Evolutionary conservation across 352 stramenopile genomes (phyloP), one percentile per base, ranked within the genome.

Genomic region (Phytophthora europaea): DNA sequence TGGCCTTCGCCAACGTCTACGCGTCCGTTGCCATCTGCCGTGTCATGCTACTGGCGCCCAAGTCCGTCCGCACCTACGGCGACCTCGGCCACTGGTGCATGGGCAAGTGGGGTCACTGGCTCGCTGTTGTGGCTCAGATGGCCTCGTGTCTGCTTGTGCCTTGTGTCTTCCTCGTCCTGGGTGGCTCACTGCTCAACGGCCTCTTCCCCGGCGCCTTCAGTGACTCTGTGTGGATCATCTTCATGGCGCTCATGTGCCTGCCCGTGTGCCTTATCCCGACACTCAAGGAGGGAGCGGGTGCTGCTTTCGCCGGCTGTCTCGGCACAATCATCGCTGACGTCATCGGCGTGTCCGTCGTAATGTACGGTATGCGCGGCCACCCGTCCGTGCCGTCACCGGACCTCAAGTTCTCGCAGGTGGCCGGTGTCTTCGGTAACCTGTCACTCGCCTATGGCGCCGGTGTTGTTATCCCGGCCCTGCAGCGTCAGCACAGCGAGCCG

Each of bases 1-100:
- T 91, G 84, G 84, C 80, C 0, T 81, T 85, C 51, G 81, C 80
- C 69, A 91, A 91, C 70, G 62, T 90, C 50, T 91, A 90, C 64
- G 75, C 82, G 1, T 81, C 78, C 3, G 75, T 89, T 22, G 54
- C 77, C 4, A 77, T 73, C 50, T 88, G 77, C 52, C 85, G 85
- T 51, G 76, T 85, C 48, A 78, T 92, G 74, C 64, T 92, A n/a
- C 56, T 79, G 3, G 84, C 84, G 1, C 84, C 84, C 28, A 78
- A 77, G 58, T 76, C 67, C 2, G 82, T 92, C 13, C 67, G 69
- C 13, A 90, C 84, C 22, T 90, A 81, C 63, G 79, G 82, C 9
- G 84, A 90, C 36, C 72, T 92, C 2, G 84, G 84, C 28, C 71
- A 84, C n/a, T 92, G 79, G 76, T 70, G 40, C 40, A 77, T 88